A percentile compares a stretch with the other conserved stretches of the same genome.
These are phyloP conservation scores for Herpetomonas samuelpessoai DNA, from an alignment of 208 protist species.

Conservation along the genomic window DNA sequence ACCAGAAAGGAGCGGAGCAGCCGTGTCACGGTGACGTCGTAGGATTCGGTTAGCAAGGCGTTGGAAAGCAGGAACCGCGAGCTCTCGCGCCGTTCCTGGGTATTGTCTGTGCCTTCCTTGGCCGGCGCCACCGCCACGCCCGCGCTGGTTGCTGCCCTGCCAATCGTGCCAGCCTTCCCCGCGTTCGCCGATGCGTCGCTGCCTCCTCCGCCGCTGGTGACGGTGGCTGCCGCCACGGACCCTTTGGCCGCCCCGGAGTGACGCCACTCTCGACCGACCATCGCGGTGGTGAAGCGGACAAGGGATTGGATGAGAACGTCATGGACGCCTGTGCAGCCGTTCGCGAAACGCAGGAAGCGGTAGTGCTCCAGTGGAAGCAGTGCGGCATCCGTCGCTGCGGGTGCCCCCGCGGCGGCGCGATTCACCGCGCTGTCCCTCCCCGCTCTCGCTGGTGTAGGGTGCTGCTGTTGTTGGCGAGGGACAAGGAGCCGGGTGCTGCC, in stretches of 20 bases:
- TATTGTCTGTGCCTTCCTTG: not conserved
- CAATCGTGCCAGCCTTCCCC: not conserved
- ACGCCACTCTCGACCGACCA: constrained; percentile 31
- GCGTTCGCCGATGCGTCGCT: not conserved
- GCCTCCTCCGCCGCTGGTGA: constrained; percentile 10
- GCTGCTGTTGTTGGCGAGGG: not conserved
- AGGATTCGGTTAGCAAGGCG: constrained; percentile 64
- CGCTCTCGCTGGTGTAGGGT: not conserved
- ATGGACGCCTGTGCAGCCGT: constrained; percentile 63
- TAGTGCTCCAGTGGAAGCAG: constrained; percentile 49
- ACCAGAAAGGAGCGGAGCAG: constrained; percentile 47
- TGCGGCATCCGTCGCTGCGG: not conserved
- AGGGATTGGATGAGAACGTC: constrained; percentile 53
- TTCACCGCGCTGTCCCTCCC: not conserved
- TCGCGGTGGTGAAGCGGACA: constrained; percentile 61
- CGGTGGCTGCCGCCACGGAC: constrained; percentile 13
- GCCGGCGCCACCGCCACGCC: constrained; percentile 4
- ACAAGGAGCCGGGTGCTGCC: not conserved
- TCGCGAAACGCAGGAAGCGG: constrained; percentile 73
- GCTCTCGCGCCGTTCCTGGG: constrained; percentile 37
- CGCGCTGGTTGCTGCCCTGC: not conserved
- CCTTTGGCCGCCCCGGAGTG: constrained; percentile 16
- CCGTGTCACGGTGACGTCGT: constrained; percentile 53
- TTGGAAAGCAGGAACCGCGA: constrained; percentile 56
- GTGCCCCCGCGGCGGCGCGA: constrained; percentile 1